Percentiles rank a stretch among this genome's conserved stretches.
These are phyloP conservation scores for Hypoxylon rubiginosum DNA, from an alignment of 2,329 filamentous ascomycete genomes.

Conservation along the genomic window DNA sequence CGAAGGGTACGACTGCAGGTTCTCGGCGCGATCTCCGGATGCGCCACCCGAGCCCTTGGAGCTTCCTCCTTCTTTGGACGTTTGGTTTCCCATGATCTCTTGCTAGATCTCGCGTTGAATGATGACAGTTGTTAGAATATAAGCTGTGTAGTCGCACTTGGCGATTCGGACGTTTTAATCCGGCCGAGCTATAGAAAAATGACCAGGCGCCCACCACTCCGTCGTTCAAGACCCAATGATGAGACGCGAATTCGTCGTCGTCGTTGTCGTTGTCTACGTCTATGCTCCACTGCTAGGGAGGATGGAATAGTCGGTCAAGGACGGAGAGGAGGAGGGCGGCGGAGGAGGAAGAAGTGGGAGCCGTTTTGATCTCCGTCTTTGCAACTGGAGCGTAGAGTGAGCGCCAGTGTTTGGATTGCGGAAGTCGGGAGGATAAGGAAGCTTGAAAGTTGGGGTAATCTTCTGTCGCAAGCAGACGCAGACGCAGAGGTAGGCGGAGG, in stretches of 20 bases:
- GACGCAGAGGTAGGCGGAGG: too few relatives aligned
- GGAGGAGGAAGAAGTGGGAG: slow-evolving; percentile 61
- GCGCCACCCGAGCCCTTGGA: slow-evolving; percentile 65
- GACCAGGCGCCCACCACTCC: slow-evolving; percentile 48
- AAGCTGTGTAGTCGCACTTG: slow-evolving; percentile 8
- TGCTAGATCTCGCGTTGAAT: slow-evolving; percentile 24
- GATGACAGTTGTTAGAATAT: slow-evolving; percentile 16
- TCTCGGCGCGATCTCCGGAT: slow-evolving; percentile 59
- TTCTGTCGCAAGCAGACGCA: slow-evolving; percentile 37
- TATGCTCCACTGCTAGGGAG: slow-evolving; percentile 60
- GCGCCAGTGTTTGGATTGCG: slow-evolving; percentile 25
- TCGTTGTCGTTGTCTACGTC: too few relatives aligned
- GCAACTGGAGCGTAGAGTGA: slow-evolving; percentile 51
- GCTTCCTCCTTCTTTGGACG: slow-evolving; percentile 70
- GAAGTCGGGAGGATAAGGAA: slow-evolving; percentile 28
- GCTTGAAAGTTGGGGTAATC: slow-evolving; percentile 27
- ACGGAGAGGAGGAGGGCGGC: slow-evolving; percentile 62
- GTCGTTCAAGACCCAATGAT: slow-evolving; percentile 41
- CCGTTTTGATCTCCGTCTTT: slow-evolving; percentile 66
- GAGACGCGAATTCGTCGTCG: slow-evolving; percentile 35
- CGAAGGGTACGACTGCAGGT: slow-evolving; percentile 87
- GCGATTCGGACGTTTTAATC: slow-evolving; percentile 27
- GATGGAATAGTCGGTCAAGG: slow-evolving; percentile 66
- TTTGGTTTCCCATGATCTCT: slow-evolving; percentile 79
- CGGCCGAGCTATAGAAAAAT: slow-evolving; percentile 38